Percentiles rank a stretch among this genome's conserved stretches.
These are phyloP conservation scores for Termitomyces sp. DNA, from an alignment of 768 basidiomycete genomes.

Conservation along the genomic window DNA sequence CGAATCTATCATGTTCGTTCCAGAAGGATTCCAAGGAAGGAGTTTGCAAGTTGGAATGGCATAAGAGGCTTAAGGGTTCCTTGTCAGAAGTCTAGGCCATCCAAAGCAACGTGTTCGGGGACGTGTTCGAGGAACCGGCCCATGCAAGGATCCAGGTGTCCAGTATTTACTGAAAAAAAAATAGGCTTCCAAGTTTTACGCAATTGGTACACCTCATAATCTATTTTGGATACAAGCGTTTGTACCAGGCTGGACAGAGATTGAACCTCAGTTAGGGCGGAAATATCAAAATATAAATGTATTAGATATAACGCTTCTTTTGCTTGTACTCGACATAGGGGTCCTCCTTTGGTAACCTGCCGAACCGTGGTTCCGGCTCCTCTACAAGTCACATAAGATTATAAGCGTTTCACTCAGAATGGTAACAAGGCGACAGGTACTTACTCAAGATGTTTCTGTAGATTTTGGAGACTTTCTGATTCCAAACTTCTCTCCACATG, in stretches of 20 bases:
- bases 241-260: background rate
- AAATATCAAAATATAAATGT: background rate
- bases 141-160: background rate
- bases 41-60: background rate
- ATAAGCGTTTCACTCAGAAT: slow-evolving; percentile 6
- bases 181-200: background rate
- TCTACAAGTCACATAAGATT: slow-evolving; percentile 21
- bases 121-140: background rate
- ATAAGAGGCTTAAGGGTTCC: background rate
- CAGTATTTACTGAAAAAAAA: background rate
- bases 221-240: background rate
- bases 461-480: slow-evolving; percentile 54
- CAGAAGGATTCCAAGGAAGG: background rate
- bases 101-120: background rate
- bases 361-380: slow-evolving; percentile 50
- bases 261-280: slow-evolving; percentile 3
- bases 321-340: slow-evolving; percentile 50
- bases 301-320: slow-evolving; percentile 41
- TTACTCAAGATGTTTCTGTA: slow-evolving; percentile 64
- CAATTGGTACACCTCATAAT: background rate
- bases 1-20: background rate
- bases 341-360: slow-evolving; percentile 46
- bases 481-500: slow-evolving; percentile 84
- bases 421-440: slow-evolving; percentile 25
- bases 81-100: background rate